Base-by-base conservation (phyloP, 1,284 basidiomycete species). In the Cryptococcus neoformans region DNA sequence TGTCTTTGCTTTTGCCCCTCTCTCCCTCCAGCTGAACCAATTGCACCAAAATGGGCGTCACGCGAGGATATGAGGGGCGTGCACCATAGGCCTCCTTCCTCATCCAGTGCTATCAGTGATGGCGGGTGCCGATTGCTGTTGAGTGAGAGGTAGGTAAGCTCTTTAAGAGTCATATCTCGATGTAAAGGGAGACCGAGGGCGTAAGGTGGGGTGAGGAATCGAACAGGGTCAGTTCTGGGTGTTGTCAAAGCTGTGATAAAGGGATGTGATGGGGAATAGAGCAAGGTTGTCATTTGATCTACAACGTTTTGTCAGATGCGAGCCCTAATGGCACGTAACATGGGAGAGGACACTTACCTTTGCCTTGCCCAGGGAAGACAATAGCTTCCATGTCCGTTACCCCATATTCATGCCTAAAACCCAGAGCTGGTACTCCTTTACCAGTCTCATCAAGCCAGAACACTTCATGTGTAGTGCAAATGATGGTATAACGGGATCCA, bases 371-470 rank as follows among this genome's bases (percentile, higher is more conserved):
- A 16, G 58, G 55, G 0, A 68, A 17, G 2, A 63, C 21, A 0
- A 47, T 17, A 11, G 70, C 16, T 21, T 67, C 59, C 2, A 73
- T 28, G 53, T 67, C 66, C 1, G 50, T 12, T 4, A 50, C 17
- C 28, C 66, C 68, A 40, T 55, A 59, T 34, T 68, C 63, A 55
- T 75, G 69, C n/a, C 40, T 62, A 66, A 69, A 73, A 21, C 62
- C 65, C 14, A 72, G 34, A 0, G 50, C 52, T 1, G 62, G 62
- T 8, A 28, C 28, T 3, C 54, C 61, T 1, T 56, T 44, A 11
- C 39, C n/a, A 8, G n/a, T 35, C 21, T 72, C 70, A 35, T 71
- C 69, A 11, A 73, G 37, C 73, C 71, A 75, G 1, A 73, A 46
- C 6, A 74, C 50, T 44, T 71, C 65, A 16, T 62, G 55, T 5